phyloP scores from a whole-genome alignment of 202 grass and related monocot species.

The Zoysia matrella region DNA sequence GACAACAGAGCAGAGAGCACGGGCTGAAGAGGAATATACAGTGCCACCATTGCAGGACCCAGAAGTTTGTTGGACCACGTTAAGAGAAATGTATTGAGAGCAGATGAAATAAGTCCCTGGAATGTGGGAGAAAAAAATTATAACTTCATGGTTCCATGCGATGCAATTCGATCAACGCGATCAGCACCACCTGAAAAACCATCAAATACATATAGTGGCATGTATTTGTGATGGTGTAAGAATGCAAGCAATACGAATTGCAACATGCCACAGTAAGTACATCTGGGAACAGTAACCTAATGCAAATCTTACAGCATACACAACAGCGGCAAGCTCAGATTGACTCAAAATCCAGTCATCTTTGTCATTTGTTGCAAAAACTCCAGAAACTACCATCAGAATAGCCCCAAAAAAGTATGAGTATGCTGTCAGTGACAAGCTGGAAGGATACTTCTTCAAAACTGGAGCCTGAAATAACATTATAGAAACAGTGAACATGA shows the following conservation, averaged over 20 bases:
- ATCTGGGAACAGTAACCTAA: not conserved
- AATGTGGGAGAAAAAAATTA: slow-evolving; percentile 34
- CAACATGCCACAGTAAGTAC: slow-evolving; percentile 10
- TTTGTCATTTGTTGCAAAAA: slow-evolving; percentile 56
- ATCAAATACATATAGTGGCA: not conserved
- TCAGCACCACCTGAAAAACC: not conserved
- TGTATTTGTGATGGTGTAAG: not conserved
- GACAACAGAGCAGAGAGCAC: slow-evolving; percentile 71
- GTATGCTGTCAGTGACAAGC: slow-evolving; percentile 75
- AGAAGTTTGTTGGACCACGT: slow-evolving; percentile 95
- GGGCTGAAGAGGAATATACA: slow-evolving; percentile 90
- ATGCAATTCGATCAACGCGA: not conserved
- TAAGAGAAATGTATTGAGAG: slow-evolving; percentile 62
- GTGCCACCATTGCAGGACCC: slow-evolving; percentile 76
- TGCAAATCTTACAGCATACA: slow-evolving; percentile 73
- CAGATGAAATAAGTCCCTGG: slow-evolving; percentile 64
- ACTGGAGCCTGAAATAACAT: slow-evolving; percentile 66
- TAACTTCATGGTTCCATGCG: not conserved
- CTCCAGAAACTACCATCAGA: slow-evolving; percentile 74
- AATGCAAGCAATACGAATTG: slow-evolving; percentile 14
- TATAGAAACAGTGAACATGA: slow-evolving; percentile 31
- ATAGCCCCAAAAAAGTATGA: slow-evolving; percentile 84
- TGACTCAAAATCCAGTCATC: slow-evolving; percentile 73
- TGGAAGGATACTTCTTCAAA: slow-evolving; percentile 74
- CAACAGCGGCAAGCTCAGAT: slow-evolving; percentile 68